Conservation (phyloP, 148 eudicot species). For the Silene latifolia region DNA sequence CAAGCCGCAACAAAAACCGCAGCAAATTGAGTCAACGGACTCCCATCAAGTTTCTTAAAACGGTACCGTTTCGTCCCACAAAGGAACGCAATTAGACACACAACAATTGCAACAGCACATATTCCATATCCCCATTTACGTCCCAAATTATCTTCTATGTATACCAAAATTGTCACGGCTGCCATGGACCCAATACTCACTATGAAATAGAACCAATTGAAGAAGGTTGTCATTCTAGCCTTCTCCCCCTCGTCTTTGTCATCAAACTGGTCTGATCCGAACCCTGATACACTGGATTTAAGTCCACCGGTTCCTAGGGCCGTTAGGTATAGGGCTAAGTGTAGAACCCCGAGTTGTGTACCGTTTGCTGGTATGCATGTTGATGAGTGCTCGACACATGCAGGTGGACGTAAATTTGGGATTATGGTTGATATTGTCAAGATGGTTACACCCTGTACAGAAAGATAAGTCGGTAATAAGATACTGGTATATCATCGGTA, state of each 20-base stretch:
- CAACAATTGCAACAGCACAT: constrained; percentile 49
- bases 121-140: constrained; percentile 77
- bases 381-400: constrained; percentile 37
- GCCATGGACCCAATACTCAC: constrained; percentile 65
- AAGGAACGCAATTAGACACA: constrained; percentile 37
- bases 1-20: constrained; percentile 58
- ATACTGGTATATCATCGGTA: too few relatives aligned
- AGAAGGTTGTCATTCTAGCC: constrained; percentile 50
- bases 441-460: constrained; percentile 64
- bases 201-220: constrained; percentile 82
- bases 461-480: too few relatives aligned
- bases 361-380: constrained; percentile 49
- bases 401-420: constrained; percentile 62
- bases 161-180: constrained; percentile 74
- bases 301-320: constrained; percentile 93
- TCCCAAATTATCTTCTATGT: constrained; percentile 71
- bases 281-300: constrained; percentile 86
- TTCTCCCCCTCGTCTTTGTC: constrained; percentile 58
- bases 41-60: constrained; percentile 68
- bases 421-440: constrained; percentile 66
- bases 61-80: constrained; percentile 54
- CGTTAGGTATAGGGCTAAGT: constrained; percentile 65
- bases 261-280: constrained; percentile 89
- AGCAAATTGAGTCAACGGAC: constrained; percentile 61
- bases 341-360: constrained; percentile 53